Percentiles rank a stretch among this genome's conserved stretches.
Evolutionary conservation across 805 yeast genomes (phyloP).

Genomic region (Blastobotrys chiropterorum): DNA sequence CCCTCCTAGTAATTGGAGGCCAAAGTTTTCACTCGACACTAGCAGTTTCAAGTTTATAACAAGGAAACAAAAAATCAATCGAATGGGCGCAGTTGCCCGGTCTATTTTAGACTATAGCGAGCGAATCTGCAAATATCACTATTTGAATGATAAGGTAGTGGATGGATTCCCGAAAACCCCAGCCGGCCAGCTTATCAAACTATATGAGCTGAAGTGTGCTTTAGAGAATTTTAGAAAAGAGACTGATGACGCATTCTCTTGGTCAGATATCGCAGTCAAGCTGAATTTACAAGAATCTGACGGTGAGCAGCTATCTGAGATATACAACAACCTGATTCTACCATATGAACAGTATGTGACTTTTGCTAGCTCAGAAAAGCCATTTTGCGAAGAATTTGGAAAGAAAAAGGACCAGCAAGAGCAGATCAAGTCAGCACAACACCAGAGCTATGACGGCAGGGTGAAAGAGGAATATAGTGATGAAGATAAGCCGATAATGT

Average conservation of each 20-base stretch:
- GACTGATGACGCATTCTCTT: not conserved
- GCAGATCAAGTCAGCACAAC: too few species aligned
- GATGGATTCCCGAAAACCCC: conserved; percentile 7
- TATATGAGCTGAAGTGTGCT: not conserved
- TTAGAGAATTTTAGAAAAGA: not conserved
- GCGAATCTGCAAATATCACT: conserved; percentile 30
- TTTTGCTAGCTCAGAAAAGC: not conserved
- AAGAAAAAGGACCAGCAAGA: not conserved
- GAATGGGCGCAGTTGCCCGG: conserved; percentile 32
- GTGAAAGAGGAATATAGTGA: conserved; percentile 4
- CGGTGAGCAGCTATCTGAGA: not conserved
- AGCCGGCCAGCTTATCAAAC: not conserved
- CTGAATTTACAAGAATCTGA: not conserved
- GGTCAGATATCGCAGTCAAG: not conserved
- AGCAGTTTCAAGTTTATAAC: conserved; percentile 30
- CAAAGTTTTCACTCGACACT: conserved; percentile 29
- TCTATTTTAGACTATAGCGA: conserved; percentile 29
- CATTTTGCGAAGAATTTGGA: not conserved
- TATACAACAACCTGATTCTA: conserved; percentile 6
- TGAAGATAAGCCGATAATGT: not conserved
- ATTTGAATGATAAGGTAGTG: conserved; percentile 16
- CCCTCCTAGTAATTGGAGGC: conserved; percentile 50
- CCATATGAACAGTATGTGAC: conserved; percentile 11
- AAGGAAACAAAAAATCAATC: conserved; percentile 30
- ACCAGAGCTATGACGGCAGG: not conserved